phyloP scores from a whole-genome alignment of 352 stramenopile genomes.

The Phytophthora cactorum region DNA sequence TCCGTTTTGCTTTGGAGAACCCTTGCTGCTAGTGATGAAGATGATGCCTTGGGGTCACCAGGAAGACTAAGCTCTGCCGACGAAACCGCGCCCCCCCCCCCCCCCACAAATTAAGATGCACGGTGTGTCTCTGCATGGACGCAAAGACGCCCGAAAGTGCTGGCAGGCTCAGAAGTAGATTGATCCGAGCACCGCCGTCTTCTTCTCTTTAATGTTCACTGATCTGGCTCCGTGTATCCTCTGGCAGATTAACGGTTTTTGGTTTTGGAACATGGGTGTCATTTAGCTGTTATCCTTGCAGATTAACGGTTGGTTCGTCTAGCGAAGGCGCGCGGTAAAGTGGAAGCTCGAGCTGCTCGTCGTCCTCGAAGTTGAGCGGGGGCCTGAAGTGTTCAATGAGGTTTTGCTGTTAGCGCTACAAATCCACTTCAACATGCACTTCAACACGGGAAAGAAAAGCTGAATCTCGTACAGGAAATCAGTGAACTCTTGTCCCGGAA shows the following conservation, averaged over 20 bases:
- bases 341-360: constrained; percentile 40
- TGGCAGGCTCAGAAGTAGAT: no score
- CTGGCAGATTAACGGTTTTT: neutral
- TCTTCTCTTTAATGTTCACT: constrained; percentile 1
- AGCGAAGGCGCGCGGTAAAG: constrained; percentile 12
- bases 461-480: constrained; percentile 65
- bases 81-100: no score
- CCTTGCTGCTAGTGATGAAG: neutral
- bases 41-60: constrained; percentile 15
- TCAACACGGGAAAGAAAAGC: no score
- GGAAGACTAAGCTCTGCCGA: neutral
- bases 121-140: no score
- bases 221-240: constrained; percentile 1
- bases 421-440: constrained; percentile 9
- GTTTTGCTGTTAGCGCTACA: neutral
- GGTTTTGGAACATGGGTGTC: no score
- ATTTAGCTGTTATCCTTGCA: no score
- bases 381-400: constrained; percentile 34
- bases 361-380: constrained; percentile 59
- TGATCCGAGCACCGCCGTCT: no score
- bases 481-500: constrained; percentile 61
- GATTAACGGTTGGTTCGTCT: neutral
- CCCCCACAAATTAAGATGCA: no score
- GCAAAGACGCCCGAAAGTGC: no score
- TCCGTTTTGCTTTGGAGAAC: neutral